Base-by-base conservation (phyloP, 2,329 filamentous ascomycete species). In the Zalaria obscura region DNA sequence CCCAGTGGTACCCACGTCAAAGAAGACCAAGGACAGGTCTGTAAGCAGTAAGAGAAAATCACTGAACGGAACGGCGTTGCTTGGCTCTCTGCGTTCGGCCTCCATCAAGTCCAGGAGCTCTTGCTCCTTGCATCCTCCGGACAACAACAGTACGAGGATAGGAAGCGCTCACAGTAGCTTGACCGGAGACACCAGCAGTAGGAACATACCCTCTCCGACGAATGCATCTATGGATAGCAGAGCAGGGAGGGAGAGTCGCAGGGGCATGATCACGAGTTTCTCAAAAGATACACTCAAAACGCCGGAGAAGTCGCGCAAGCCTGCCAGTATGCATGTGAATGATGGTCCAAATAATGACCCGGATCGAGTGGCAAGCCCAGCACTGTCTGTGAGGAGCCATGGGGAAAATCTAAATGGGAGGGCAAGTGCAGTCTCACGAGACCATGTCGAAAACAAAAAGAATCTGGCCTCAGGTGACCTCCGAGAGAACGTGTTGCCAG, bases 1-100 rank as follows among this genome's bases (percentile, higher is more conserved):
- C 8, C 86, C 87, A 11, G 74, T 89, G 41, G 74, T 93, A 51
- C 79, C 81, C 48, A 93, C 88, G 28, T 76, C 85, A 28, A 88
- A 88, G 58, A 81, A 80, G 5, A 83, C 83, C 0, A 85, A 82
- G 39, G 83, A 83, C 41, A 76, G 78, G 52, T 87, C 83, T 26
- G 64, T 78, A 11, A 63, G 83, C 40, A 86, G 80, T n/a, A 74
- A 78, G 0, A 70, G 71, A 44, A 77, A 35, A 6, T 35, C 35
- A 31, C 44, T 34, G n/a, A 28, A 39, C 9, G 66, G 69, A 18
- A 62, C 63, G 40, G 67, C 67, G 8, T 55, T 83, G 35, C 75
- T 71, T 52, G 75, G 72, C 35, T 70, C 83, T 35, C 64, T 83
- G 36, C 69, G 75, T 6, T 38, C 44, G 8, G 40, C 44, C 3